Conservation (phyloP, 768 basidiomycete species). For the Cystobasidium onofrii region DNA sequence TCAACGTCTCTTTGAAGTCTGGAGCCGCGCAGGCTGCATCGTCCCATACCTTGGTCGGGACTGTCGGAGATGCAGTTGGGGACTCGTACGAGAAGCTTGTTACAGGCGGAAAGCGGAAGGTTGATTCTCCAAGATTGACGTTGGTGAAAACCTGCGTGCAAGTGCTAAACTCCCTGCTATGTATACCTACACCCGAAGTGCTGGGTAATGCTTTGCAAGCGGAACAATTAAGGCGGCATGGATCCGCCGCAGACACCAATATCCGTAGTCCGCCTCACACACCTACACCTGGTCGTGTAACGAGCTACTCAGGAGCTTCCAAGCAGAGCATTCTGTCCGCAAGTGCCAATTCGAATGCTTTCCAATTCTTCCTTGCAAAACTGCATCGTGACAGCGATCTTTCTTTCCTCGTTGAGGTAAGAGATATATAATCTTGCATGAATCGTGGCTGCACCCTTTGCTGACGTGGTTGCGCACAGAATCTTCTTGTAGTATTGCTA, state of each 20-base stretch:
- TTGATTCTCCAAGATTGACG: conserved; percentile 49
- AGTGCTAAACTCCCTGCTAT: conserved; percentile 61
- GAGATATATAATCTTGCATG: conserved; percentile 42
- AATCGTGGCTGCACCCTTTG: neutral
- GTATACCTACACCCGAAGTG: conserved; percentile 57
- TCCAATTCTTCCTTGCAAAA: conserved; percentile 84
- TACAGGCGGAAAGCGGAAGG: conserved; percentile 8
- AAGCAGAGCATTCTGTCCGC: neutral
- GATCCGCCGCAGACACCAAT: neutral
- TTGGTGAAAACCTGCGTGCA: conserved; percentile 70
- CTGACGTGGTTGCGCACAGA: neutral
- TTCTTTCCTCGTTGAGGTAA: conserved; percentile 67
- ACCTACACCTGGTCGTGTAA: neutral
- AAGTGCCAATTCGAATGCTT: conserved; percentile 62
- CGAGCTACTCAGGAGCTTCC: neutral
- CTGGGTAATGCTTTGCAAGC: neutral
- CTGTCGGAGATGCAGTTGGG: conserved; percentile 13
- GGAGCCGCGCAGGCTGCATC: neutral
- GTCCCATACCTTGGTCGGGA: neutral
- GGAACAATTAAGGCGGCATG: neutral
- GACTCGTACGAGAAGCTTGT: conserved; percentile 27
- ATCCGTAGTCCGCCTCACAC: neutral
- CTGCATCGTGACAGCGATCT: conserved; percentile 90
- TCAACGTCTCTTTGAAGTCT: conserved; percentile 64
- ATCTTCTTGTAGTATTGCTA: neutral